Base-by-base conservation (phyloP, 352 stramenopile genomes). In the Globisporangium emineosum region DNA sequence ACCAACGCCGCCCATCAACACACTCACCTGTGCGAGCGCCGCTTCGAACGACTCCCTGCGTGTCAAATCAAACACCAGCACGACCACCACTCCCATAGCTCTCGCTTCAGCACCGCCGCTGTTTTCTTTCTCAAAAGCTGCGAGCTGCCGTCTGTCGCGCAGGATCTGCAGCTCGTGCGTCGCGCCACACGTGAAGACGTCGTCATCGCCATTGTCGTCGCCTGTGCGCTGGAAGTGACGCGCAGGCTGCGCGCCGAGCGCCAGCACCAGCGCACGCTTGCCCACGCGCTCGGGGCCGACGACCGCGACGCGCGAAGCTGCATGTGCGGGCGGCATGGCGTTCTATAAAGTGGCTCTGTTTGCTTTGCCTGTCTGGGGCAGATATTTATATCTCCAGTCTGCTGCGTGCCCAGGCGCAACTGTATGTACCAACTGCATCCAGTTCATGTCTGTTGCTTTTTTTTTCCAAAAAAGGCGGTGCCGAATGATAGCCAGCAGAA, bases 11-110 rank as follows among this genome's bases (percentile, higher is more conserved):
- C n/a, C 37, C 12, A 47, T 8, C 13, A 23, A 47, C 1, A 9
- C 3, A 29, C 51, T 21, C 30, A 75, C 68, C 68, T 75, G 69
- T 2, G 71, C 73, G 42, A 78, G 51, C n/a, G 79, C 71, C 5
- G 68, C 60, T 0, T 72, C 62, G 10, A 89, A 75, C 23, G 78
- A 79, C 7, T 74, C 68, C 43, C 65, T 71, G 25, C 71, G 56
- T 13, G 70, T 82, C 32, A 90, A 62, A 49, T 88, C 71, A 49
- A 88, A 90, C 19, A 88, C 60, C 9, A 90, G 57, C 45, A 90
- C 68, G 23, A 86, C 49, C 10, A 84, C 67, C 15, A n/a, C 5
- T 5, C 5, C 57, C 73, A 23, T 15, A 68, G 55, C n/a, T n/a
- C 33, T 42, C 12, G 12, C 12, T 17, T 3, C 13, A 1, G 2